Percentiles rank a stretch among this genome's conserved stretches.
These are phyloP conservation scores for Paramecium pentaurelia DNA, from an alignment of 73 alveolate genomes.

Conservation along the genomic window DNA sequence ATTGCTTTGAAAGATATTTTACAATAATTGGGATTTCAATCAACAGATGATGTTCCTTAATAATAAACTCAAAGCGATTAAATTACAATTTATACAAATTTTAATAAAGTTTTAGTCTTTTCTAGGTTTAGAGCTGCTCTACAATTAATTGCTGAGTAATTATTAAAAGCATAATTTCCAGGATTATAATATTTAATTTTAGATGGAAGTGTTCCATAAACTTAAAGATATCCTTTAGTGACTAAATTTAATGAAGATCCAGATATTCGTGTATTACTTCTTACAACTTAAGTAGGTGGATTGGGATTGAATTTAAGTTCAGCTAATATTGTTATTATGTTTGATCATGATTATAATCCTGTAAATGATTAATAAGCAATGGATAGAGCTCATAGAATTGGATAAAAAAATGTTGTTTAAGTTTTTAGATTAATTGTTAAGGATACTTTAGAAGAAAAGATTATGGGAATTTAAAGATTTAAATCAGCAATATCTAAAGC, in stretches of 20 bases:
- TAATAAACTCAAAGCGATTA: slow-evolving; percentile 18
- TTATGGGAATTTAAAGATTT: slow-evolving; percentile 93
- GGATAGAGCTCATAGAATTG: slow-evolving; percentile 99
- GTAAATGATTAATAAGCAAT: slow-evolving; percentile 96
- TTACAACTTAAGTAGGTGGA: slow-evolving; percentile 98
- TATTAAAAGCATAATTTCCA: slow-evolving; percentile 64
- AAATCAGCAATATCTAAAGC: slow-evolving; percentile 87
- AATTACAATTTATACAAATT: slow-evolving; percentile 28
- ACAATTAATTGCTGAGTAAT: slow-evolving; percentile 63
- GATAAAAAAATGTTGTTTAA: slow-evolving; percentile 95
- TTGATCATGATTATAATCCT: slow-evolving; percentile 99
- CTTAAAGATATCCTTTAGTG: slow-evolving; percentile 71
- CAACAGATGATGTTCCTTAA: slow-evolving; percentile 18
- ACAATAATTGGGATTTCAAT: slow-evolving; percentile 50
- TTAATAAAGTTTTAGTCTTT: slow-evolving; percentile 81
- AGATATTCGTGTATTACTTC: slow-evolving; percentile 81
- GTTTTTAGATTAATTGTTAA: slow-evolving; percentile 94
- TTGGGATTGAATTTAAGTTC: slow-evolving; percentile 97
- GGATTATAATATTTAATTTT: slow-evolving; percentile 47
- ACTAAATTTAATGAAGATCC: slow-evolving; percentile 93
- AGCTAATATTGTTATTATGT: slow-evolving; percentile 98
- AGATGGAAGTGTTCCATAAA: slow-evolving; percentile 61
- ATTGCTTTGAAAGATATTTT: slow-evolving; percentile 45
- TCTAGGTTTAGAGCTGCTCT: slow-evolving; percentile 68
- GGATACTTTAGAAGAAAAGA: slow-evolving; percentile 94